Conservation (phyloP, 2,329 filamentous ascomycete genomes). For the Neurospora sp. region DNA sequence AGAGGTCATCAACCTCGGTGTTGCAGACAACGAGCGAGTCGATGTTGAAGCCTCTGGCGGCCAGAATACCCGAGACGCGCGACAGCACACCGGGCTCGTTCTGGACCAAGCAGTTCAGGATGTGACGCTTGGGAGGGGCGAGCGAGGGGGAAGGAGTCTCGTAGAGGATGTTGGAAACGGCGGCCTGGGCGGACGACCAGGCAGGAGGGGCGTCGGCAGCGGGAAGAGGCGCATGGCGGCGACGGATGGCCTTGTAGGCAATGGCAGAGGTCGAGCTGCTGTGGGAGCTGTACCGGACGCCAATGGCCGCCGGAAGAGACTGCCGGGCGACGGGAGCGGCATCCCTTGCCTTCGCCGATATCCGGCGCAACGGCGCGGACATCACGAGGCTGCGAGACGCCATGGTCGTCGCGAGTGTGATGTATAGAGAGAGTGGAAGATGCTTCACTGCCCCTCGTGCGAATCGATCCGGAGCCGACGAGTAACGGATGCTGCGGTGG, state of each 20-base stretch:
- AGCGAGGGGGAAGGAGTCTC: conserved; percentile 82
- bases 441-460: conserved; percentile 2
- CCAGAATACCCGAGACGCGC: conserved; percentile 90
- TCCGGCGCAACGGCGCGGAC: conserved; percentile 28
- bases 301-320: conserved; percentile 14
- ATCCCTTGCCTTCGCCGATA: conserved; percentile 12
- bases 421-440: neutral
- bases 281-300: conserved; percentile 32
- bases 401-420: conserved; percentile 24
- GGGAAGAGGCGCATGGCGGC: conserved; percentile 76
- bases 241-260: conserved; percentile 93
- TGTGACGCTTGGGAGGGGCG: conserved; percentile 81
- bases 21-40: conserved; percentile 96
- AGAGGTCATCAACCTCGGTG: conserved; percentile 93
- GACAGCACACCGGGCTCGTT: conserved; percentile 98
- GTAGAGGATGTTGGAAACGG: conserved; percentile 97
- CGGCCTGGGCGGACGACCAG: conserved; percentile 76
- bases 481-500: neutral
- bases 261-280: conserved; percentile 82
- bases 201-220: conserved; percentile 65
- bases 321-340: neutral
- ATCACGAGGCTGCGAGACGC: conserved; percentile 33
- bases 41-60: conserved; percentile 96
- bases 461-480: conserved; percentile 7
- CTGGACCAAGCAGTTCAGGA: conserved; percentile 97